A percentile compares a stretch with the other conserved stretches of the same genome.
Evolutionary conservation across 495 filamentous ascomycete genomes (phyloP).

Genomic region (Tuber indicum): DNA sequence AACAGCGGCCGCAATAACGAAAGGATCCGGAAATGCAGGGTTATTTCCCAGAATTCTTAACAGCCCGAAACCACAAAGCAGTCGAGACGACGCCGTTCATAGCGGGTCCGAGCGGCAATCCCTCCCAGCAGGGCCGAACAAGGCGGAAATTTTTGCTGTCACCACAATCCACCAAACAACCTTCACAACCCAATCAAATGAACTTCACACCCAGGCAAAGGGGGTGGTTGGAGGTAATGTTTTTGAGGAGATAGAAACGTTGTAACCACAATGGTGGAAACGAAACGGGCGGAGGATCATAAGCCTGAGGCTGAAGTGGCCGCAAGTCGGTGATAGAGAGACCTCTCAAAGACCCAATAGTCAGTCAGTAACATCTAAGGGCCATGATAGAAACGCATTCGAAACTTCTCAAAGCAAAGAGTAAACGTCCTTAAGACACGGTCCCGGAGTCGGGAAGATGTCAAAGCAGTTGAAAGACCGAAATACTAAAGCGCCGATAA

Average conservation of each 20-base stretch:
- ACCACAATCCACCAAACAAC: neutral
- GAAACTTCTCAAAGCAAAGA: neutral
- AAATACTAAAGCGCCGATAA: neutral
- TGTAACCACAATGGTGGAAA: neutral
- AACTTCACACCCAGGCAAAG: neutral
- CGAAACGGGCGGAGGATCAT: conserved; percentile 1
- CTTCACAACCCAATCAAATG: neutral
- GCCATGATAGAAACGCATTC: neutral
- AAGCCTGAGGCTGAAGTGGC: neutral
- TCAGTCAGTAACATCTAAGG: neutral
- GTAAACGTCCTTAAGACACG: neutral
- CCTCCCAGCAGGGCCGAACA: neutral
- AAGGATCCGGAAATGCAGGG: neutral
- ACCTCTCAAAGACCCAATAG: neutral
- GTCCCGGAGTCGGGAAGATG: neutral
- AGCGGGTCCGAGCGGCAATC: neutral
- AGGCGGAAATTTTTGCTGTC: conserved; percentile 1
- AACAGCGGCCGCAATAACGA: neutral
- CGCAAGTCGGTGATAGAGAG: neutral
- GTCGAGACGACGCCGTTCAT: neutral
- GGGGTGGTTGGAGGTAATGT: neutral
- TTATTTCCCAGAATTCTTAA: neutral
- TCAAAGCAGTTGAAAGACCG: neutral
- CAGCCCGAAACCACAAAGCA: neutral
- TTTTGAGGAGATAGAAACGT: neutral